Evolutionary conservation across 108 stramenopile species (phyloP), one percentile per base, ranked within the genome.

Genomic region (Seminavis robusta): DNA sequence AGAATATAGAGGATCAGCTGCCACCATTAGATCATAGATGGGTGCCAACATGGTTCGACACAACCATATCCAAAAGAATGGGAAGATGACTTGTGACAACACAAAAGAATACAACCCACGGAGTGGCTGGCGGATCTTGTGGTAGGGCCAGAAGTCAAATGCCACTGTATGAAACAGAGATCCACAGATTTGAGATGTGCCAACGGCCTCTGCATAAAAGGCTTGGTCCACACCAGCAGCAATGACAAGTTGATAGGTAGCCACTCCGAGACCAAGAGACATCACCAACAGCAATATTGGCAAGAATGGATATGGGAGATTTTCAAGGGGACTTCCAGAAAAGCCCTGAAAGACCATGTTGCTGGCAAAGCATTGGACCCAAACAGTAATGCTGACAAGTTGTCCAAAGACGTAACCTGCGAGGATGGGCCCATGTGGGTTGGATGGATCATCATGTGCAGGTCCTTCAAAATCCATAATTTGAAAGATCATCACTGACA

Each of bases 81-180:
- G 5, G 20, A 43, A 11, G 42, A 43, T 21, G 4, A 43, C 15
- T 15, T 43, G 42, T 6, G 42, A 43, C 17, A 43, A 43, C 20
- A 43, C 17, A 43, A 43, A 43, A 21, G 42, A 43, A 43, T 11
- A 43, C 9, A 43, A 10, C 6, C 42, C 42, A 5, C 42, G 42
- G 17, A 43, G 6, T 5, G 42, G 42, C 15, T 43, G 42, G 15
- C 17, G 20, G 20, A 43, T 43, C 23, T 43, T 43, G 42, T 43
- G 42, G 21, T 21, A 43, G 42, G 42, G 42, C 42, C 42, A 43
- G 21, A 43, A 43, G 42, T 43, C 42, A 43, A 43, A 43, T 16
- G 42, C 42, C 9, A 43, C n/a, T 6, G 42, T 43, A 15, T 43
- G 42, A 15, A 11, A 43, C 20, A 43, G 42, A 6, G 42, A 43